Conservation (phyloP, 139 green algal species). For the Haematococcus lacustris region DNA sequence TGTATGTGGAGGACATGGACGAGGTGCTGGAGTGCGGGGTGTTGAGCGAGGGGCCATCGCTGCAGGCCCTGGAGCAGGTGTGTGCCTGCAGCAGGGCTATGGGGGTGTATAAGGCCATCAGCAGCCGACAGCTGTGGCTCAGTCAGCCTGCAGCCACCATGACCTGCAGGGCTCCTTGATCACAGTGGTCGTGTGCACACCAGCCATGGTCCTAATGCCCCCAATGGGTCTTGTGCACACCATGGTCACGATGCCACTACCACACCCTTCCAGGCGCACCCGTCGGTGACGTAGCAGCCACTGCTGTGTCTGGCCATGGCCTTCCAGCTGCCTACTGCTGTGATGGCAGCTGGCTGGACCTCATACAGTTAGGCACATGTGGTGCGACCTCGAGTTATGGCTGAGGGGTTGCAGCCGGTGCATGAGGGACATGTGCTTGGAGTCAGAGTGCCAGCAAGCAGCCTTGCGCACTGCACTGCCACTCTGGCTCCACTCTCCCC, state of each 20-base stretch:
- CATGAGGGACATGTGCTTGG: too few relatives aligned
- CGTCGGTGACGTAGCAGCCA: too few relatives aligned
- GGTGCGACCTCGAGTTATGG: too few relatives aligned
- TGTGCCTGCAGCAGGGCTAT: neutral
- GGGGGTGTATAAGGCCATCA: neutral
- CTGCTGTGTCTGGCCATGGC: too few relatives aligned
- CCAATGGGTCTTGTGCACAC: neutral
- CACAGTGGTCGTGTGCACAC: neutral
- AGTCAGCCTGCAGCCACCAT: neutral
- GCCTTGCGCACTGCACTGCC: too few relatives aligned
- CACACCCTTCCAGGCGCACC: neutral
- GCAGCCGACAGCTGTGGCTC: neutral
- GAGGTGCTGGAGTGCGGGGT: constrained; percentile 45
- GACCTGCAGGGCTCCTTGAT: neutral
- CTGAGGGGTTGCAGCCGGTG: too few relatives aligned
- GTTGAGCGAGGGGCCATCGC: constrained; percentile 44
- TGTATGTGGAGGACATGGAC: constrained; percentile 38
- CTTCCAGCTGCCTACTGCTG: too few relatives aligned
- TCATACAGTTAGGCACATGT: too few relatives aligned
- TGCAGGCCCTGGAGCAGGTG: constrained; percentile 50
- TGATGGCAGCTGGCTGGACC: too few relatives aligned
- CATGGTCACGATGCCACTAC: neutral
- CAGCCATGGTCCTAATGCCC: neutral
- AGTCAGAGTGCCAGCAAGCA: too few relatives aligned
- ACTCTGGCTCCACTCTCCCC: too few relatives aligned